These are phyloP conservation scores for Mycena galericulata DNA, from an alignment of 768 basidiomycete species.

Conservation along the genomic window DNA sequence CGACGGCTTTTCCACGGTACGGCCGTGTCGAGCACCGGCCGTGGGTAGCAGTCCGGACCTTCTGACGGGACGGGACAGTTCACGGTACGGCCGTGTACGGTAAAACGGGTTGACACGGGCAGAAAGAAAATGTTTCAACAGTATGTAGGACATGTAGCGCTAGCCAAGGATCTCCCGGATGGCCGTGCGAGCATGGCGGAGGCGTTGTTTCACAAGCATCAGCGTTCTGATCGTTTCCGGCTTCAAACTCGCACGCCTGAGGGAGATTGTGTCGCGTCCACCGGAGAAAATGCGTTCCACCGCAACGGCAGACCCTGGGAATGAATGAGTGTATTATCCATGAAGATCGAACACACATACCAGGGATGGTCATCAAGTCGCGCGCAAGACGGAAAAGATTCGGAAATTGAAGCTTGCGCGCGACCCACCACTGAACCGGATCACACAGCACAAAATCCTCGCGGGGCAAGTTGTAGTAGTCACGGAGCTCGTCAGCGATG, in stretches of 20 bases:
- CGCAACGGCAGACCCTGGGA: slow-evolving; percentile 38
- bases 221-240: slow-evolving; percentile 35
- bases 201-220: background rate
- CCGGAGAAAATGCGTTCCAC: slow-evolving; percentile 38
- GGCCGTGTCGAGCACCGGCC: no score
- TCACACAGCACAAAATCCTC: background rate
- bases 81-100: no score
- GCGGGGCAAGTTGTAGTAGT: background rate
- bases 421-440: slow-evolving; percentile 3
- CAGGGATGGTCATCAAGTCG: slow-evolving; percentile 38
- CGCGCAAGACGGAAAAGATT: slow-evolving; percentile 33
- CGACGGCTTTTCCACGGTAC: no score
- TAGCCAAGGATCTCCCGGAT: background rate
- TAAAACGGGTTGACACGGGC: no score
- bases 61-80: no score
- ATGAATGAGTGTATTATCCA: background rate
- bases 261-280: slow-evolving; percentile 38
- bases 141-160: no score
- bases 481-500: background rate
- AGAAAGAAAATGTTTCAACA: no score
- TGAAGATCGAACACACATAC: slow-evolving; percentile 16
- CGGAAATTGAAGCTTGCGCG: slow-evolving; percentile 29
- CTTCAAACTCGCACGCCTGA: slow-evolving; percentile 35
- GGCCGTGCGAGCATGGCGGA: background rate
- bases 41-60: no score